A percentile compares a stretch with the other conserved stretches of the same genome.
Evolutionary conservation across 768 basidiomycete species (phyloP).

Genomic region (Boletus rex-veris): DNA sequence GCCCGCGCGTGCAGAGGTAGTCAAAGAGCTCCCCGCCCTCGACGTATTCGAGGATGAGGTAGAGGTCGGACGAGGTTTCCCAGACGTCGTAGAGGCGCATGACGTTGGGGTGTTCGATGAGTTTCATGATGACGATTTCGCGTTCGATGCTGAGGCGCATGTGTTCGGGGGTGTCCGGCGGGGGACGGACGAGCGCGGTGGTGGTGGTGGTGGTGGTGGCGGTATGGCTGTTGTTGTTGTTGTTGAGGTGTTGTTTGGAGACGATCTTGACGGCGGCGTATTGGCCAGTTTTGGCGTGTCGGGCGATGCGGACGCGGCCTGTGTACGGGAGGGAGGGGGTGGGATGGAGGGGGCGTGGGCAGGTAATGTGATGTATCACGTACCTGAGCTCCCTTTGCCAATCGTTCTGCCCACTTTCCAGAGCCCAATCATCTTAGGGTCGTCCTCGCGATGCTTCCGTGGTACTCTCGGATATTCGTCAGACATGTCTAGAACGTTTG

Average conservation of each 20-base stretch:
- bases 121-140: slow-evolving; percentile 97
- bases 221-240: slow-evolving; percentile 28
- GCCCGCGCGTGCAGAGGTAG: slow-evolving; percentile 77
- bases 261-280: slow-evolving; percentile 95
- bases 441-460: slow-evolving; percentile 34
- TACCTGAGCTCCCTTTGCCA: slow-evolving; percentile 78
- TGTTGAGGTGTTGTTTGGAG: slow-evolving; percentile 63
- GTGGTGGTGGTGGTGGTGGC: too few relatives aligned
- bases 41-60: slow-evolving; percentile 91
- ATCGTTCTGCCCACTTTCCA: slow-evolving; percentile 87
- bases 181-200: slow-evolving; percentile 49
- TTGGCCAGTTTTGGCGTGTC: slow-evolving; percentile 83
- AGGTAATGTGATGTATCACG: slow-evolving; percentile 7
- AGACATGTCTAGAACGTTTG: slow-evolving; percentile 17
- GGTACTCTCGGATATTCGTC: slow-evolving; percentile 29
- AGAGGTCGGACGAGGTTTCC: slow-evolving; percentile 88
- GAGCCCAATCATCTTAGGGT: slow-evolving; percentile 68
- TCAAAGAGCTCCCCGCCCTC: slow-evolving; percentile 95
- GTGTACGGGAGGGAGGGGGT: not conserved
- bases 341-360: not conserved
- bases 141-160: slow-evolving; percentile 79
- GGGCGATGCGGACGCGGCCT: slow-evolving; percentile 90
- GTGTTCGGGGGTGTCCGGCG: slow-evolving; percentile 66
- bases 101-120: slow-evolving; percentile 92
- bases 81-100: slow-evolving; percentile 95